Base-by-base conservation (phyloP, 768 basidiomycete genomes). In the Amanita pallidorosea region DNA sequence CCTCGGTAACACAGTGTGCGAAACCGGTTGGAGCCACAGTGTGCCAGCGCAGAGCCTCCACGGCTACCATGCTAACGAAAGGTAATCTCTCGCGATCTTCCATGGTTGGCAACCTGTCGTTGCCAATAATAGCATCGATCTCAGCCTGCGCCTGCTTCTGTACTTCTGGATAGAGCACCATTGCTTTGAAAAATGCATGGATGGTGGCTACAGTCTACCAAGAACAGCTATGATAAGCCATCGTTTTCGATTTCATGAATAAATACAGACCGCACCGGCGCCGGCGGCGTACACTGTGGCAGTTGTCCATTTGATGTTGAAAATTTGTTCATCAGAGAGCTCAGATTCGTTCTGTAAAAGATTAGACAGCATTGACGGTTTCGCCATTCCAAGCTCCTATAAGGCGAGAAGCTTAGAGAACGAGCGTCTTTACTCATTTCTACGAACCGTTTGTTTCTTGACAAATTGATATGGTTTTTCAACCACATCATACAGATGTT, bases 231-330 rank as follows among this genome's bases (percentile, higher is more conserved):
- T 45, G 7, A 49, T 25, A 18, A 47, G 35, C 13, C 1, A 15
- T 23, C 9, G 9, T 4, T 35, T 12, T 3, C 5, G 51, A 2
- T 20, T 40, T 29, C 54, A 55, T 49, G 6, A 50, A 53, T 5
- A 25, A n/a, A 38, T 15, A 40, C 44, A 15, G 12, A 46, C 49
- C 18, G 44, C 37, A 55, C 74, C 73, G 5, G 72, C 67, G 11
- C 72, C 71, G 47, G 72, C 70, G 2, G 70, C 69, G 43, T 79
- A 80, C n/a, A 76, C 63, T 5, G 75, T 71, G 0, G 73, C 75
- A 35, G 70, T 64, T 6, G 67, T 64, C 70, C 71, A 72, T 54
- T 71, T 74, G 47, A 72, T 67, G 35, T 70, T 65, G 40, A 61
- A 64, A 37, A 69, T 64, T 41, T 69, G 63, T 7, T 65, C 64